A percentile compares a stretch with the other conserved stretches of the same genome.
phyloP scores from a whole-genome alignment of 1,139 yeast species.

The Blastobotrys illinoisensis region DNA sequence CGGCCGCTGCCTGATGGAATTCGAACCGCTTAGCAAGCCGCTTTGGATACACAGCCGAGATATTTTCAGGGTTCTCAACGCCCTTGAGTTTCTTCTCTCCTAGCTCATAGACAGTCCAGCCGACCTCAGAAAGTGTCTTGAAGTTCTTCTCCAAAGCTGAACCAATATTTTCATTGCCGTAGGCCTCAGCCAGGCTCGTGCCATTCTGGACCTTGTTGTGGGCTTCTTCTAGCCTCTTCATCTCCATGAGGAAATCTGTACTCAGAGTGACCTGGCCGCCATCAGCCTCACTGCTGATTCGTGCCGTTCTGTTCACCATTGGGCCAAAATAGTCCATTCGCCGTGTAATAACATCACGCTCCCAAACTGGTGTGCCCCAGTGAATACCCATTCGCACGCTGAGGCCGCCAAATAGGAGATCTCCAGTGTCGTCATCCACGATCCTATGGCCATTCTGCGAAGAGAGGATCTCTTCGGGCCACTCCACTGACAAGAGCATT shows the following conservation, averaged over 20 bases:
- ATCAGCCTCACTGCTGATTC: conserved; percentile 92
- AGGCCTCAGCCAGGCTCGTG: conserved; percentile 47
- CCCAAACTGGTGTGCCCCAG: conserved; percentile 98
- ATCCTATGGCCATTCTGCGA: conserved; percentile 82
- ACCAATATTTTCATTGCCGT: conserved; percentile 55
- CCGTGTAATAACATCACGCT: conserved; percentile 86
- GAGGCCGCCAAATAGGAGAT: conserved; percentile 70
- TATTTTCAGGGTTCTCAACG: conserved; percentile 84
- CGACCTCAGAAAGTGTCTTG: conserved; percentile 58
- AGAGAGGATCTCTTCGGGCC: conserved; percentile 92
- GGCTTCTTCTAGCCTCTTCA: conserved; percentile 51
- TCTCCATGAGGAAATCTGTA: conserved; percentile 71
- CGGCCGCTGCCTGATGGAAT: conserved; percentile 36
- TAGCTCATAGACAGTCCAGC: conserved; percentile 61
- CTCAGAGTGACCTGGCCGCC: conserved; percentile 96
- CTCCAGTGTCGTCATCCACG: conserved; percentile 53
- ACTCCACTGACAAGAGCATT: conserved; percentile 75
- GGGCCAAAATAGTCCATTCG: conserved; percentile 99
- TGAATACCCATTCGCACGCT: conserved; percentile 97
- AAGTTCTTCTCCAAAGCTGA: conserved; percentile 65
- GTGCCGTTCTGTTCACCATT: conserved; percentile 91
- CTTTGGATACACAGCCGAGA: conserved; percentile 74
- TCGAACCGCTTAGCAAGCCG: conserved; percentile 52
- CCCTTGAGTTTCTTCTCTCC: conserved; percentile 94
- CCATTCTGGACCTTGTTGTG: conserved; percentile 44